phyloP scores from a whole-genome alignment of 345 rosid species.

The Chamaenerion angustifolium region DNA sequence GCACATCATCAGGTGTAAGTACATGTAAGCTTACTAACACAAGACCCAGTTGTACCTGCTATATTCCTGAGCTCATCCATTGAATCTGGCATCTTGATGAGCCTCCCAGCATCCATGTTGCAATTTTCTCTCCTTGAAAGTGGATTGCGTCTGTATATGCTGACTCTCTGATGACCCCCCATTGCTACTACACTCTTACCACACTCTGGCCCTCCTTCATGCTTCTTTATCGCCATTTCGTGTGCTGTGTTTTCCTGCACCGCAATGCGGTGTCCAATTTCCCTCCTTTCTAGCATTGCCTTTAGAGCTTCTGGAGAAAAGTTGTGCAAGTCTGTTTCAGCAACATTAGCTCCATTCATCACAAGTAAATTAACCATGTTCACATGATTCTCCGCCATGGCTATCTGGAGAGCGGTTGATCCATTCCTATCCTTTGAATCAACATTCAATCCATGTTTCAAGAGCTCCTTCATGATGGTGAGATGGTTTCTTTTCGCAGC shows the following conservation, averaged over 20 bases:
- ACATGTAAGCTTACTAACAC: too few species aligned
- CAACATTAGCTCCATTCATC: slow-evolving; percentile 57
- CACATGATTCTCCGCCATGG: slow-evolving; percentile 34
- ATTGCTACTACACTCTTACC: slow-evolving; percentile 2
- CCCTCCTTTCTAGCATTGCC: slow-evolving; percentile 32
- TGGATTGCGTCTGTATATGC: slow-evolving; percentile 68
- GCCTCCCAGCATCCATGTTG: slow-evolving; percentile 41
- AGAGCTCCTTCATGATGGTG: slow-evolving; percentile 37
- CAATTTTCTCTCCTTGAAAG: slow-evolving; percentile 26
- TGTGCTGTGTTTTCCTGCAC: slow-evolving; percentile 18
- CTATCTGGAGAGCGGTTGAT: slow-evolving; percentile 45
- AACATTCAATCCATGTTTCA: slow-evolving; percentile 39
- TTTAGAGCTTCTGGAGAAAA: slow-evolving; percentile 19
- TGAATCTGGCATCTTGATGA: slow-evolving; percentile 48
- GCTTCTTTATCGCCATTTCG: slow-evolving; percentile 11
- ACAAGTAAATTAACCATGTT: slow-evolving; percentile 54
- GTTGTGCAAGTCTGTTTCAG: slow-evolving; percentile 5
- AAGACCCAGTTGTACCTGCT: slow-evolving; percentile 36
- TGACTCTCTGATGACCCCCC: slow-evolving; percentile 29
- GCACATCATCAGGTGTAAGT: too few species aligned
- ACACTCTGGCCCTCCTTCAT: slow-evolving; percentile 14
- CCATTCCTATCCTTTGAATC: slow-evolving; percentile 53
- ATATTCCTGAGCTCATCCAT: slow-evolving; percentile 60
- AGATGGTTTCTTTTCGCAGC: slow-evolving; percentile 58
- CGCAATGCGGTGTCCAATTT: slow-evolving; percentile 24